Evolutionary conservation across 495 filamentous ascomycete species (phyloP), one percentile per base, ranked within the genome.

Genomic region (Penicillium atrosanguineum): DNA sequence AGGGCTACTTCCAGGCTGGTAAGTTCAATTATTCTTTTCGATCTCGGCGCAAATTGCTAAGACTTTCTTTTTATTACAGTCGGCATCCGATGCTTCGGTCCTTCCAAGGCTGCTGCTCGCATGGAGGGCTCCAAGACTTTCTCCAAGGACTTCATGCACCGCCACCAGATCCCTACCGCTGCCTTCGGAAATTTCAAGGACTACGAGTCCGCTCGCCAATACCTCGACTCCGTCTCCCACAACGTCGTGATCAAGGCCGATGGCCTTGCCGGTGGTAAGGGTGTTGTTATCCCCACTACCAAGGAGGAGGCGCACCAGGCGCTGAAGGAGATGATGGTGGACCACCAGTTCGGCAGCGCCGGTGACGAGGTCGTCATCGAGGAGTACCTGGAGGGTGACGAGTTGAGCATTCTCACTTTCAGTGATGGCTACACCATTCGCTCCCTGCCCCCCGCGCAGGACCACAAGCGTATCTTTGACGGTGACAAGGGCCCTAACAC

Each of bases 71-170:
- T 15, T 39, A 14, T 48, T n/a, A 55, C 72, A 79, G 87, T 83
- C 42, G 84, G 84, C 16, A 91, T 97, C 59, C 78, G 83, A 62
- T 87, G 84, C 72, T 98, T 96, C 61, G 94, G 94, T 14, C 94
- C 94, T 3, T 87, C 86, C 44, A 85, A 89, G 75, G 82, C 80
- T 36, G 95, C 94, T 37, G 93, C 95, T 26, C 80, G 81, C 48
- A 88, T 98, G 86, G 94, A 98, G 70, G 94, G 94, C 48, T 92
- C 87, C 68, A 97, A 98, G 77, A 87, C 92, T 14, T 97, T 95
- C 73, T 88, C 90, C 28, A 98, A 98, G 71, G 93, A 98, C 71
- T 98, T 98, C 69, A 98, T 98, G 95, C 83, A 88, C 69, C 83
- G 84, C 55, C 85, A 96, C 71, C 77, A 79, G 59, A 96, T 98